Percentiles rank a stretch among this genome's conserved stretches.
phyloP scores from a whole-genome alignment of 2,329 filamentous ascomycete genomes.

The Mariannaea sp. region DNA sequence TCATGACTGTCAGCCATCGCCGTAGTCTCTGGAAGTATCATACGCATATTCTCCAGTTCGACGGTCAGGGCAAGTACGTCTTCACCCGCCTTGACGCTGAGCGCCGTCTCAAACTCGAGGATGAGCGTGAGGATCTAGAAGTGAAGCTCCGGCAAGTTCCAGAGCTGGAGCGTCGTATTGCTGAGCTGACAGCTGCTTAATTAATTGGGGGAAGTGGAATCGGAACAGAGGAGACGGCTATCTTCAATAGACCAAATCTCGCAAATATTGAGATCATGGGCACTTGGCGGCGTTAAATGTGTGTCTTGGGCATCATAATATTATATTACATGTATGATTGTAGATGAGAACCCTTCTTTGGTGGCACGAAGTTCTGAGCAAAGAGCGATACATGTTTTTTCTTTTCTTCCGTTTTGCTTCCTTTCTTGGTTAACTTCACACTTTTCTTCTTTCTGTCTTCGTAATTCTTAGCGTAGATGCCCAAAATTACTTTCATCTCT shows the following conservation, averaged over 20 bases:
- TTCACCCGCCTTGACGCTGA: slow-evolving; percentile 92
- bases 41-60: slow-evolving; percentile 91
- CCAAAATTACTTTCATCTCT: too few relatives aligned
- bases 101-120: slow-evolving; percentile 80
- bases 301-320: background rate
- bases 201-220: slow-evolving; percentile 10
- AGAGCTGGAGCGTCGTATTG: slow-evolving; percentile 83
- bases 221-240: slow-evolving; percentile 6
- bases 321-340: slow-evolving; percentile 6
- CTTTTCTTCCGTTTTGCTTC: background rate
- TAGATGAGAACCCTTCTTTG: slow-evolving; percentile 7
- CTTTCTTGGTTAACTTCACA: too few relatives aligned
- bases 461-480: too few relatives aligned
- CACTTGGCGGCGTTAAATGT: too few relatives aligned
- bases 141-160: slow-evolving; percentile 82
- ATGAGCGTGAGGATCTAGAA: slow-evolving; percentile 95
- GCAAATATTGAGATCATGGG: too few relatives aligned
- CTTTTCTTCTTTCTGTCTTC: too few relatives aligned
- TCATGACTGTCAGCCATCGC: slow-evolving; percentile 95
- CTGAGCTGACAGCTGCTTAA: slow-evolving; percentile 65
- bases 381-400: background rate
- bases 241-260: background rate
- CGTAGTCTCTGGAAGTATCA: slow-evolving; percentile 97
- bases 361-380: background rate
- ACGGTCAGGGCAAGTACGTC: slow-evolving; percentile 88